A percentile compares a stretch with the other conserved stretches of the same genome.
phyloP scores from a whole-genome alignment of 768 basidiomycete species.

The Pleurotus citrinopileatus region DNA sequence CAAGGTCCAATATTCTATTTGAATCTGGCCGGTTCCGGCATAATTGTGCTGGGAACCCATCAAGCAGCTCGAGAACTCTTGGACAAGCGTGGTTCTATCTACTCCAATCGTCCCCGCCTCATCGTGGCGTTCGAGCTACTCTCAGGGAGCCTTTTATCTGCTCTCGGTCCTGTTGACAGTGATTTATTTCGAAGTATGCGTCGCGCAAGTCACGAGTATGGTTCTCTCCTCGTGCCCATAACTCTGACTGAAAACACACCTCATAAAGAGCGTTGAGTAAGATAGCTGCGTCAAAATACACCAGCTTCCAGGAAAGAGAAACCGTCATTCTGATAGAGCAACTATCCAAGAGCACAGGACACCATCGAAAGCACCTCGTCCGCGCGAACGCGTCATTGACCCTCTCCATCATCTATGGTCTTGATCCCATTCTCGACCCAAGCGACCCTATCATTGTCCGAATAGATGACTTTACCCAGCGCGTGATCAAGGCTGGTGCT shows the following conservation, averaged over 20 bases:
- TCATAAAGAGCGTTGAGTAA: neutral
- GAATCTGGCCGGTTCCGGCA: neutral
- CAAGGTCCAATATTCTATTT: neutral
- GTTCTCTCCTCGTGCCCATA: neutral
- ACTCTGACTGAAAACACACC: neutral
- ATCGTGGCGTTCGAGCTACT: slow-evolving; percentile 28
- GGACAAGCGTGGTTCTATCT: slow-evolving; percentile 17
- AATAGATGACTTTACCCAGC: slow-evolving; percentile 19
- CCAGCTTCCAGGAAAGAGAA: neutral
- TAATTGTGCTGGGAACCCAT: neutral
- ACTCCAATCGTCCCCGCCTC: slow-evolving; percentile 21
- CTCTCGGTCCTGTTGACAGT: slow-evolving; percentile 19
- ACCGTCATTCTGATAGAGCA: neutral
- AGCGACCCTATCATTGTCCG: slow-evolving; percentile 19
- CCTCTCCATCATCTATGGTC: slow-evolving; percentile 13
- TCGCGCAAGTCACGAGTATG: neutral
- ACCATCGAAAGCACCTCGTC: slow-evolving; percentile 20
- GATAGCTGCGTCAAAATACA: neutral
- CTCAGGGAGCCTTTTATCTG: slow-evolving; percentile 24
- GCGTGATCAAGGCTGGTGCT: slow-evolving; percentile 23
- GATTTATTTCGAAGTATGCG: neutral
- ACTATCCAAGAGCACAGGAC: neutral
- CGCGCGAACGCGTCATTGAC: slow-evolving; percentile 12
- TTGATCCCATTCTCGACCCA: slow-evolving; percentile 2
- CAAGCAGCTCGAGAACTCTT: neutral